Base-by-base conservation (phyloP, 257 asterid species). In the Leptodermis oblonga region DNA sequence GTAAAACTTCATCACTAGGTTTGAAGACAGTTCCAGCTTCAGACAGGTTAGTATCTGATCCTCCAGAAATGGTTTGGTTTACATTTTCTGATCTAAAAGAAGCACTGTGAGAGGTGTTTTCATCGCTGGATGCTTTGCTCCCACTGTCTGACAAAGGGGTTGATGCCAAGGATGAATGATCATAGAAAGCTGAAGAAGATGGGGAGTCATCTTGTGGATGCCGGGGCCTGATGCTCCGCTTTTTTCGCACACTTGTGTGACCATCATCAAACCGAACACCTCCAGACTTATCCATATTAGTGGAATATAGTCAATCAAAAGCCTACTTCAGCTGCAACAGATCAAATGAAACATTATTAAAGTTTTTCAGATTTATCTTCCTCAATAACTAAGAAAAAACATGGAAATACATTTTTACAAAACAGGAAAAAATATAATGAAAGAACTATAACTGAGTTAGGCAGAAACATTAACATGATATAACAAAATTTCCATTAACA, bases 211-310 rank as follows among this genome's bases (percentile, higher is more conserved):
- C 74, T 49, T 39, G 75, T 48, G 90, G 88, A 15, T 81, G 87
- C 10, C 89, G 95, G 58, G 41, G 69, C 65, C 86, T 82, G 59
- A 75, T 76, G 78, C 89, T 90, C 70, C 97, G 75, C 87, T 80
- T 85, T 72, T 72, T 88, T 72, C 83, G 84, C 54, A 70, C 76
- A 70, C 81, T 62, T 71, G 54, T 79, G 53, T 78, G 52, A 3
- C 48, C 9, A 59, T 77, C 71, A 77, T 72, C 79, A 55, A 78
- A 34, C 65, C 75, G 80, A 13, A 70, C 31, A 62, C 74, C 83
- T 67, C 81, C 87, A 68, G 58, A 36, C 67, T 49, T 83, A 52
- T 85, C 92, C 97, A 90, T 90, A 52, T 37, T 36, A 46, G 52
- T 43, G n/a, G 22, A 22, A 67, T 59, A 62, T 9, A 45, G 10